Conservation (phyloP, 495 filamentous ascomycete genomes). For the Usnea hakonensis region DNA sequence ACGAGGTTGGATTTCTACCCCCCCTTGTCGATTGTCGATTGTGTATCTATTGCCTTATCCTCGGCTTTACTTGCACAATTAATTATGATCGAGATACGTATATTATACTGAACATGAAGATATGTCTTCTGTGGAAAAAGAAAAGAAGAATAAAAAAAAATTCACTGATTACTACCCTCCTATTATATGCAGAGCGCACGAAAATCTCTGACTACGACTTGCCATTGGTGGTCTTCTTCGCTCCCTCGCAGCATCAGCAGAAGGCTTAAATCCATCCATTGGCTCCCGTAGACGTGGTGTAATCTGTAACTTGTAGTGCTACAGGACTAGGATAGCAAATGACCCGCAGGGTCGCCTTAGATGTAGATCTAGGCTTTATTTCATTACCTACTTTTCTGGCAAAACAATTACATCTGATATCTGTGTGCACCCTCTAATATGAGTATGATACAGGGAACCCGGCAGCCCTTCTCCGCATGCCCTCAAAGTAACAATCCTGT, state of each 20-base stretch:
- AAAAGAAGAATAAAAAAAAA: background rate
- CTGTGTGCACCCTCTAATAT: background rate
- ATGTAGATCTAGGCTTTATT: background rate
- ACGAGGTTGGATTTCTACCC: conserved; percentile 7
- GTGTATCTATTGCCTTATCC: conserved; percentile 18
- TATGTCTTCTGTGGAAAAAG: background rate
- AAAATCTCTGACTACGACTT: conserved; percentile 10
- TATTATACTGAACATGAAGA: background rate
- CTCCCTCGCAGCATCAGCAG: conserved; percentile 7
- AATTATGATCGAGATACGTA: background rate
- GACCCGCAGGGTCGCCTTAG: background rate
- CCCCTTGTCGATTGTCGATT: conserved; percentile 11
- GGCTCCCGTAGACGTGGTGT: background rate
- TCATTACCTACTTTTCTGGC: background rate
- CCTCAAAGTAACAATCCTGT: background rate
- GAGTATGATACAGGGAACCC: background rate
- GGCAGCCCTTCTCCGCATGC: background rate
- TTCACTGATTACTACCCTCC: background rate
- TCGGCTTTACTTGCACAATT: too few relatives aligned
- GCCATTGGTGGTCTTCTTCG: conserved; percentile 11
- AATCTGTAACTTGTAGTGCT: too few relatives aligned
- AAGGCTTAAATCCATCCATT: background rate
- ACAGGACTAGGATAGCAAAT: background rate
- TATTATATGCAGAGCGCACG: conserved; percentile 2
- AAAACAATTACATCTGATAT: background rate